Conservation (phyloP, 2,329 filamentous ascomycete species). For the Sporothrix humicola region DNA sequence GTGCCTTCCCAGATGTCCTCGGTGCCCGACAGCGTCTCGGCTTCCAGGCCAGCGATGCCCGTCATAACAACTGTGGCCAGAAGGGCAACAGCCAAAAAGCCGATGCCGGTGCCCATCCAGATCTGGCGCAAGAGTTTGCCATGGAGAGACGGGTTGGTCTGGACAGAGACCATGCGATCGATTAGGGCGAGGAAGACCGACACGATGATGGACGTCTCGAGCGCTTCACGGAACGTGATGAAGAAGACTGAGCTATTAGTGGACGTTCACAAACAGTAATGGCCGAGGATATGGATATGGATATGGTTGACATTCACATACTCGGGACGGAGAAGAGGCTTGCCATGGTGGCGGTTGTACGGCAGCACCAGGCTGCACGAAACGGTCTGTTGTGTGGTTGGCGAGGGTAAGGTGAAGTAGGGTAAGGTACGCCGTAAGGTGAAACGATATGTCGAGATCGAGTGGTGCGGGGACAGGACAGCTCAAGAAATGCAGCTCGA, state of each 20-base stretch:
- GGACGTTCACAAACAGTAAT: no score
- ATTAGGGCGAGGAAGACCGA: conserved; percentile 85
- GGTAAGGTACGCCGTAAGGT: no score
- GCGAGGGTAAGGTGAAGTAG: neutral
- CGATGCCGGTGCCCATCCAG: conserved; percentile 66
- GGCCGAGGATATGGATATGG: no score
- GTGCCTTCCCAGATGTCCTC: conserved; percentile 77
- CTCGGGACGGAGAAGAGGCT: conserved; percentile 30
- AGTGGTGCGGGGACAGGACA: neutral
- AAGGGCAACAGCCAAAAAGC: conserved; percentile 67
- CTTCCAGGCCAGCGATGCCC: conserved; percentile 72
- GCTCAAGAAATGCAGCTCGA: no score
- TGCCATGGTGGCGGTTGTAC: conserved; percentile 23
- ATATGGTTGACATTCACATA: neutral
- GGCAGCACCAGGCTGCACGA: conserved; percentile 12
- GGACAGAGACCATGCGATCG: conserved; percentile 74
- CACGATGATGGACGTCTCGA: conserved; percentile 84
- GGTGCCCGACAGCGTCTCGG: conserved; percentile 63
- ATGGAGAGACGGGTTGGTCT: conserved; percentile 65
- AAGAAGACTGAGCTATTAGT: conserved; percentile 71
- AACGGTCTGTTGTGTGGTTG: neutral
- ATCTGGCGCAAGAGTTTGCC: conserved; percentile 75
- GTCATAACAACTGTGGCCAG: conserved; percentile 73
- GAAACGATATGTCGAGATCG: neutral
- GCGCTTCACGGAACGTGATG: conserved; percentile 82